phyloP scores from a whole-genome alignment of 2,329 filamentous ascomycete species.

The Anthostomella pinea region DNA sequence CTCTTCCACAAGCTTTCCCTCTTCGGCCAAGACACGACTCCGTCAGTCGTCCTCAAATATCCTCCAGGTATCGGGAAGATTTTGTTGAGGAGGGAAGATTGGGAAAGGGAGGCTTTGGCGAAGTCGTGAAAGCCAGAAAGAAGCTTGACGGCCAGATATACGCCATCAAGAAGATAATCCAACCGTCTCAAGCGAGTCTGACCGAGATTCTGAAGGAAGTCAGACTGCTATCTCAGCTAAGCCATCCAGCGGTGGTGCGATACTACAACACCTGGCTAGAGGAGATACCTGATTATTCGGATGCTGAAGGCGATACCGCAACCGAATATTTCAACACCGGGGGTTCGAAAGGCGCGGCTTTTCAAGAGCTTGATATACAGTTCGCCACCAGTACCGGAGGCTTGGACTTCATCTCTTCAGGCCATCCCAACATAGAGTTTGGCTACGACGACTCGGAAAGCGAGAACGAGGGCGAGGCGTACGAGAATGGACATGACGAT shows the following conservation, averaged over 20 bases:
- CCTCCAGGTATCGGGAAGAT: constrained; percentile 81
- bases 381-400: constrained; percentile 74
- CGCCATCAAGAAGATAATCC: constrained; percentile 93
- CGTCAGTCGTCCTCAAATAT: constrained; percentile 46
- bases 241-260: constrained; percentile 80
- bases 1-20: constrained; percentile 42
- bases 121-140: constrained; percentile 92
- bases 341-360: constrained; percentile 40
- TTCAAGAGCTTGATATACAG: constrained; percentile 46
- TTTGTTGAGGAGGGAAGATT: constrained; percentile 87
- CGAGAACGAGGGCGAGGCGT: constrained; percentile 42
- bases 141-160: constrained; percentile 92
- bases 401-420: constrained; percentile 90
- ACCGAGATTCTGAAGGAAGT: constrained; percentile 84
- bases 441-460: constrained; percentile 56
- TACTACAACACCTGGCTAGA: constrained; percentile 98
- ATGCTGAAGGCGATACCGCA: constrained; percentile 56
- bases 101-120: constrained; percentile 91
- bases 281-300: constrained; percentile 54
- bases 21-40: constrained; percentile 59
- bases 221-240: constrained; percentile 84
- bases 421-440: constrained; percentile 74
- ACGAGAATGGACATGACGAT: constrained; percentile 22
- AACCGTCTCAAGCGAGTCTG: constrained; percentile 73
- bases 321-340: constrained; percentile 40